phyloP scores from a whole-genome alignment of 2,329 filamentous ascomycete genomes.

The Apiospora hydei region DNA sequence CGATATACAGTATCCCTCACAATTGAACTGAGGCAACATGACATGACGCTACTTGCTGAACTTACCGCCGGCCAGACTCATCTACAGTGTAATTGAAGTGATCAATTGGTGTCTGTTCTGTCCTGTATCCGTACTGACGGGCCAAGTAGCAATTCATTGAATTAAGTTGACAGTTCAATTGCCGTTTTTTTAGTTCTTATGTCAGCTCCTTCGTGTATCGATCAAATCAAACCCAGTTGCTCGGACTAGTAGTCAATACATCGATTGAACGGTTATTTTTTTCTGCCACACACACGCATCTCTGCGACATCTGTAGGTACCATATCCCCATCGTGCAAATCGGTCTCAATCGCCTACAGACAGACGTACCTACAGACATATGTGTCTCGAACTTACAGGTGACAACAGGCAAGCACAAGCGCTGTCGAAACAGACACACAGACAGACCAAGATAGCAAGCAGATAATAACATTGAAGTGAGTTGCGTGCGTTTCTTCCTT shows the following conservation, averaged over 20 bases:
- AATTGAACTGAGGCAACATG: no score
- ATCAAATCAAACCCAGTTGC: slow-evolving; percentile 14
- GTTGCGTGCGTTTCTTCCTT: background rate
- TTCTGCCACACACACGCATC: slow-evolving; percentile 15
- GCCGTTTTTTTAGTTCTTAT: slow-evolving; percentile 20
- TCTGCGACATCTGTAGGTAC: slow-evolving; percentile 17
- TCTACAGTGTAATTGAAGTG: background rate
- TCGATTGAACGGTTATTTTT: background rate
- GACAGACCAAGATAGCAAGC: background rate
- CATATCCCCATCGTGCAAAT: background rate
- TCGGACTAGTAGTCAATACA: slow-evolving; percentile 13
- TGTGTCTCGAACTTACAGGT: slow-evolving; percentile 11
- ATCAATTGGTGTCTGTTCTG: background rate
- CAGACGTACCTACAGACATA: background rate
- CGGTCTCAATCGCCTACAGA: background rate
- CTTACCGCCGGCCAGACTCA: background rate
- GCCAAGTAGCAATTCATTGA: background rate
- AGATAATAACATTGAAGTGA: background rate
- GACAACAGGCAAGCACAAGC: background rate
- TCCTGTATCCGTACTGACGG: background rate
- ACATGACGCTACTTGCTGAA: background rate
- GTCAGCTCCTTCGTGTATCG: slow-evolving; percentile 13
- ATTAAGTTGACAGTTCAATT: slow-evolving; percentile 12
- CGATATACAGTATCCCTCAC: background rate
- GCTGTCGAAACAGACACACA: background rate